Evolutionary conservation across 2,329 filamentous ascomycete genomes (phyloP).

Genomic region (Phialophora verrucosa): DNA sequence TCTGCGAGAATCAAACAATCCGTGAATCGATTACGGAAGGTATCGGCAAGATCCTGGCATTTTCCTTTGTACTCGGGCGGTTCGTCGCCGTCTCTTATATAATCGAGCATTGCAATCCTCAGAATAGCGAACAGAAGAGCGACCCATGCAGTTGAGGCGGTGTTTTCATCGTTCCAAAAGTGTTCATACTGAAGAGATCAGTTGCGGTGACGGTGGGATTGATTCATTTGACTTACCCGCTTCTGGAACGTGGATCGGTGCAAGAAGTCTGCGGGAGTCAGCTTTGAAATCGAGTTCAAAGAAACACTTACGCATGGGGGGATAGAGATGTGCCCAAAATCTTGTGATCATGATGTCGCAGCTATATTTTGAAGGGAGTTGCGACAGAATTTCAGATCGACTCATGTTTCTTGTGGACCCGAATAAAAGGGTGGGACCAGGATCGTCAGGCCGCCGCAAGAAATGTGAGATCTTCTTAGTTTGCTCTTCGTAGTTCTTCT

Average conservation of each 20-base stretch:
- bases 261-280: constrained; percentile 62
- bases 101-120: constrained; percentile 30
- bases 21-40: constrained; percentile 21
- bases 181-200: constrained; percentile 31
- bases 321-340: constrained; percentile 83
- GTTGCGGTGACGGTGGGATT: too few species aligned
- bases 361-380: constrained; percentile 78
- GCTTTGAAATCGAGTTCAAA: background rate
- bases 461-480: constrained; percentile 74
- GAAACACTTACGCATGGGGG: constrained; percentile 51
- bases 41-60: constrained; percentile 27
- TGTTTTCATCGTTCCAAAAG: constrained; percentile 24
- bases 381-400: constrained; percentile 76
- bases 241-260: constrained; percentile 84
- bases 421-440: constrained; percentile 77
- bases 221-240: constrained; percentile 4
- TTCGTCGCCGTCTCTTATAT: constrained; percentile 24
- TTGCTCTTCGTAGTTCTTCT: constrained; percentile 84
- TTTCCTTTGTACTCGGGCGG: constrained; percentile 25
- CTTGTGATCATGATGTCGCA: constrained; percentile 84
- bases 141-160: constrained; percentile 17
- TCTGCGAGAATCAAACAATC: constrained; percentile 40
- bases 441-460: constrained; percentile 62
- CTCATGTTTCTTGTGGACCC: constrained; percentile 71
- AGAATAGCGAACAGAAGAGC: constrained; percentile 24